These are phyloP conservation scores for Paramecium octaurelia DNA, from an alignment of 73 alveolate genomes.

Conservation along the genomic window DNA sequence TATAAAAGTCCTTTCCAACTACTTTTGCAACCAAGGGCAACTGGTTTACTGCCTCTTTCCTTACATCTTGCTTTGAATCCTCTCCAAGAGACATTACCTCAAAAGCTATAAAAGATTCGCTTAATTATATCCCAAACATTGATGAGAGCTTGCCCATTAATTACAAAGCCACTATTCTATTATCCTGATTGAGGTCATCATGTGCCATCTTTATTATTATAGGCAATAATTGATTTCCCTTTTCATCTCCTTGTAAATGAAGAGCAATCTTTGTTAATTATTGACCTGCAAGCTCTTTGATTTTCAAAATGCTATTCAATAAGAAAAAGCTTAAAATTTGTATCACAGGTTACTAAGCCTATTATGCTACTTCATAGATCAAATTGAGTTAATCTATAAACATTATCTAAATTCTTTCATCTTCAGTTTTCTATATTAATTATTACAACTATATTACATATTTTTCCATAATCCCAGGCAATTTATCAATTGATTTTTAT, in stretches of 20 bases:
- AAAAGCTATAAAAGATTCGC: slow-evolving; percentile 66
- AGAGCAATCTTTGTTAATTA: slow-evolving; percentile 24
- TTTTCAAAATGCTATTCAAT: slow-evolving; percentile 23
- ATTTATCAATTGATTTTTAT: not conserved
- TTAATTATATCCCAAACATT: slow-evolving; percentile 61
- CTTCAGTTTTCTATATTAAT: not conserved
- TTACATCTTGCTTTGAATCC: slow-evolving; percentile 68
- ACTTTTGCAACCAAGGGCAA: slow-evolving; percentile 66
- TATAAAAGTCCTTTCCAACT: slow-evolving; percentile 64
- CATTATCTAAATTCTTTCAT: not conserved
- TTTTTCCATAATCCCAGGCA: not conserved
- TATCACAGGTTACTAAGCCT: not conserved
- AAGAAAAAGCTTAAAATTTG: not conserved
- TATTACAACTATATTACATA: not conserved
- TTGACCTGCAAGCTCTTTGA: slow-evolving; percentile 56
- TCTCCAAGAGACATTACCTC: slow-evolving; percentile 72
- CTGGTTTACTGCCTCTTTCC: slow-evolving; percentile 66
- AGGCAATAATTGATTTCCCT: slow-evolving; percentile 55
- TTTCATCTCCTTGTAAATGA: slow-evolving; percentile 56
- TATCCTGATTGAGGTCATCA: slow-evolving; percentile 64
- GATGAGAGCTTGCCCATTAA: slow-evolving; percentile 65
- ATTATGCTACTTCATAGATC: not conserved
- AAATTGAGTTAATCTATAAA: not conserved
- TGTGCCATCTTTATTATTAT: slow-evolving; percentile 63
- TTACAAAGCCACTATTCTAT: slow-evolving; percentile 67